These are phyloP conservation scores for Aegilops longissima DNA, from an alignment of 176 grass and related monocot species.

Conservation along the genomic window DNA sequence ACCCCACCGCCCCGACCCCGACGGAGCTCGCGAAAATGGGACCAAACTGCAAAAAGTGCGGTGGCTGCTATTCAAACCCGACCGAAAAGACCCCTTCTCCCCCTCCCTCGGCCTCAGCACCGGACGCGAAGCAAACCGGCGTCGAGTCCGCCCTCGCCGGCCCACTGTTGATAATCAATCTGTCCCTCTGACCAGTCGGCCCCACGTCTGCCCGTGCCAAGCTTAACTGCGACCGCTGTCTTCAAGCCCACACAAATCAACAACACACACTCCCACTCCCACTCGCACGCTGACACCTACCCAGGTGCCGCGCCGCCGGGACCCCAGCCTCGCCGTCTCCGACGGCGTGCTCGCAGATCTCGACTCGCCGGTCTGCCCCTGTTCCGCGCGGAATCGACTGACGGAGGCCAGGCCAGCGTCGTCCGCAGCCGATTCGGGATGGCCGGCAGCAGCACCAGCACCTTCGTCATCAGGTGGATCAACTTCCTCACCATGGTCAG, in stretches of 20 bases:
- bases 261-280: background rate
- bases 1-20: background rate
- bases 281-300: background rate
- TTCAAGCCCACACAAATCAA: conserved; percentile 10
- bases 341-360: conserved; percentile 19
- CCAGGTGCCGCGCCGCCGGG: background rate
- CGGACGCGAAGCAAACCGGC: background rate
- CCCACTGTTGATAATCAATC: background rate
- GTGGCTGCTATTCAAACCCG: background rate
- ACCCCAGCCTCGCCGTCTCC: background rate
- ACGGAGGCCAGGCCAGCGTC: background rate
- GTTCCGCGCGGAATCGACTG: background rate
- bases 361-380: background rate
- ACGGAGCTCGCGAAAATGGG: background rate
- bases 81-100: background rate
- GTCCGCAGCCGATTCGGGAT: conserved; percentile 19
- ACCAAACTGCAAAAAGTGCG: background rate
- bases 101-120: background rate
- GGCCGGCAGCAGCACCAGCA: conserved; percentile 68
- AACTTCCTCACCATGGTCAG: conserved; percentile 96
- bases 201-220: background rate
- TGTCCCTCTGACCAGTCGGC: background rate
- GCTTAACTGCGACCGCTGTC: conserved; percentile 20
- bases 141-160: background rate
- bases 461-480: conserved; percentile 95